Base-by-base conservation (phyloP, 257 asterid genomes). In the Plectranthus barbatus region DNA sequence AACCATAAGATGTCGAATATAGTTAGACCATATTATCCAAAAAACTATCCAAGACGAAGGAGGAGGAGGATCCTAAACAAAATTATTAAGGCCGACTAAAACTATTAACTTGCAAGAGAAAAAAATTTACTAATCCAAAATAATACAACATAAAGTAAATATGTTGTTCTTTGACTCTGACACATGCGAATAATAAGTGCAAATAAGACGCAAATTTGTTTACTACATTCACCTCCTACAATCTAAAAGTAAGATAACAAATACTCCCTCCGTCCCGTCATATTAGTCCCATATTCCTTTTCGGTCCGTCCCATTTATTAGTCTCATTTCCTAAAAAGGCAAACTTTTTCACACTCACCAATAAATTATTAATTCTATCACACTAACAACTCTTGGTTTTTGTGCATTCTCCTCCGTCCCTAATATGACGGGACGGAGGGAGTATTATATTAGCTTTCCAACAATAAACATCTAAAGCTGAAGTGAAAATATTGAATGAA, bases 401-500 rank as follows among this genome's bases (percentile, higher is more conserved):
- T n/a, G n/a, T n/a, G n/a, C n/a, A n/a, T n/a, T n/a, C n/a, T n/a
- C n/a, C n/a, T n/a, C n/a, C n/a, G n/a, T n/a, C n/a, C n/a, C n/a
- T n/a, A n/a, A n/a, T n/a, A n/a, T n/a, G n/a, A n/a, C n/a, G n/a
- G n/a, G n/a, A n/a, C n/a, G n/a, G n/a, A n/a, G n/a, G n/a, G n/a
- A n/a, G n/a, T n/a, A n/a, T n/a, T n/a, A 49, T 9, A 19, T 20
- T 5, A 15, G 13, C 21, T 37, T 26, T 57, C 1, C 41, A 53
- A 20, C 33, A 48, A 45, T 60, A 56, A 42, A 14, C 60, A 48
- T 4, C 56, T 61, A 11, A 39, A 68, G 66, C 44, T 36, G 21
- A 34, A 51, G 65, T 56, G 24, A 60, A 55, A 24, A 69, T 41
- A 29, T 31, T 5, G 62, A 56, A 66, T 12, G 50, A 66, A 34